Evolutionary conservation across 176 grass and related monocot species (phyloP), one percentile per base, ranked within the genome.

Genomic region (Bonia amplexicaulis): DNA sequence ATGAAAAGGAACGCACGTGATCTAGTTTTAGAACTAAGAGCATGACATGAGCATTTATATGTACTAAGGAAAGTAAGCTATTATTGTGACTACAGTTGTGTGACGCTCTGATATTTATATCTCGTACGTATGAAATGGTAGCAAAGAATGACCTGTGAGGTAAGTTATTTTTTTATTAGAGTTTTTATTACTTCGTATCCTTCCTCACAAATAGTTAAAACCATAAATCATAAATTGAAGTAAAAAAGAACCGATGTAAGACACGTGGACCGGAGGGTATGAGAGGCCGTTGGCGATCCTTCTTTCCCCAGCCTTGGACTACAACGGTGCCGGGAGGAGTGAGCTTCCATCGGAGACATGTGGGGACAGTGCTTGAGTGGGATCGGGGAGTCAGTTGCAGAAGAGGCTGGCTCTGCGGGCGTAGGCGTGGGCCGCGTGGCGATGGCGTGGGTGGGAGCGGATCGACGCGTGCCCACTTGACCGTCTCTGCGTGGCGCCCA

Each of bases 1-100:
- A 6, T 65, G 62, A 8, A 33, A 65, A 31, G 2, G 2, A 3
- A 16, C 5, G 2, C 61, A 7, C 0, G 5, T 0, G 0, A 31
- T 1, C 27, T 8, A 65, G 13, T 17, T 17, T 65, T 33, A 0
- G 27, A 1, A 17, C 29, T 35, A 66, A 37, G 35, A 37, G 35
- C 3, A 37, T 37, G 5, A 0, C 4, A 37, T 37, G 4, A 0
- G 35, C 35, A 41, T 41, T 40, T 40, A 40, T 40, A 5, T 42
- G 41, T 42, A 42, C 41, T 42, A 8, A 9, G 1, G 2, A 62
- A 65, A 65, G 16, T 16, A 15, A 7, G 7, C 6, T 0, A 12
- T 0, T 63, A 0, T 31, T 5, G 3, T 0, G 1, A 1, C 6
- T 62, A 60, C 0, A 26, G 0, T 2, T 60, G n/a, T 26, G 58